Evolutionary conservation across 2,329 filamentous ascomycete species (phyloP).

Genomic region (Monosporascus sp.): DNA sequence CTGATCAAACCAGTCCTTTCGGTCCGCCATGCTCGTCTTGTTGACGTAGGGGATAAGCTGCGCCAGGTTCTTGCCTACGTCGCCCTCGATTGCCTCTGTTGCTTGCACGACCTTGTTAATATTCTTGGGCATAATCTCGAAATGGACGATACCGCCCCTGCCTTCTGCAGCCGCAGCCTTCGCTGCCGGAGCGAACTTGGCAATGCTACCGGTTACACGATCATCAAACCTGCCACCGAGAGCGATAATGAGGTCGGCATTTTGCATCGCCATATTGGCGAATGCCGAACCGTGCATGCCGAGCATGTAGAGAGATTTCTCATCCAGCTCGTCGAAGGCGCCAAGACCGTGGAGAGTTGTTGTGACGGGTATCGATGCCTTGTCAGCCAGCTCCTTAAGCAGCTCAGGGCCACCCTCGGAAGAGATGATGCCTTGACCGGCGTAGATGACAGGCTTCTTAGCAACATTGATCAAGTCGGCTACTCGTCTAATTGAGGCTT

Average conservation of each 20-base stretch:
- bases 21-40: slow-evolving; percentile 53
- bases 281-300: slow-evolving; percentile 98
- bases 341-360: slow-evolving; percentile 93
- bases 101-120: slow-evolving; percentile 99
- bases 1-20: slow-evolving; percentile 82
- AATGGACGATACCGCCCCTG: slow-evolving; percentile 92
- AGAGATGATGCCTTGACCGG: slow-evolving; percentile 82
- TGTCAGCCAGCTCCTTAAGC: slow-evolving; percentile 82
- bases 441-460: slow-evolving; percentile 93
- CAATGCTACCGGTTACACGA: slow-evolving; percentile 76
- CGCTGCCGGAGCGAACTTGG: slow-evolving; percentile 85
- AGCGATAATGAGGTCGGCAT: slow-evolving; percentile 92
- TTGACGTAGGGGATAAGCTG: slow-evolving; percentile 70
- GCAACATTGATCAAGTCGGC: slow-evolving; percentile 79
- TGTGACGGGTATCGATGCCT: slow-evolving; percentile 87
- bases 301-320: slow-evolving; percentile 95
- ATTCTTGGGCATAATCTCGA: slow-evolving; percentile 99
- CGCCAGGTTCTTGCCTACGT: slow-evolving; percentile 74
- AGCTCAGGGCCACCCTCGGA: slow-evolving; percentile 73
- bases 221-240: slow-evolving; percentile 94
- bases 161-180: slow-evolving; percentile 78
- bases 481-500: slow-evolving; percentile 68
- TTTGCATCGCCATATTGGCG: slow-evolving; percentile 97
- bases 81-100: slow-evolving; percentile 90
- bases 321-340: slow-evolving; percentile 85